Evolutionary conservation across 1,284 basidiomycete genomes (phyloP).

Genomic region (Melampsora larici-populina): DNA sequence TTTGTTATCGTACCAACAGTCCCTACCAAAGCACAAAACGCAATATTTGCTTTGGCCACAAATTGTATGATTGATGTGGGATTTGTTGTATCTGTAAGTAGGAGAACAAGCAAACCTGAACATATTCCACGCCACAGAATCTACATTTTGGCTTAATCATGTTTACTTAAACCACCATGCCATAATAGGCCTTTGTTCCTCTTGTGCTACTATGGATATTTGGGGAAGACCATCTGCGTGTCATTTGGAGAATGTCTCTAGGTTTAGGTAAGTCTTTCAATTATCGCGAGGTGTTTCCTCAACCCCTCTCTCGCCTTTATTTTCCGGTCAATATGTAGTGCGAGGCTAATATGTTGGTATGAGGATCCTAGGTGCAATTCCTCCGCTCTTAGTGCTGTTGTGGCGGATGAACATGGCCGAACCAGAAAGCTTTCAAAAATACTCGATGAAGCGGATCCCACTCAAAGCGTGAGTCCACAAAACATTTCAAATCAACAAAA

Average conservation of each 20-base stretch:
- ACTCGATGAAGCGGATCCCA: slow-evolving; percentile 49
- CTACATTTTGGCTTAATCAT: too few species aligned
- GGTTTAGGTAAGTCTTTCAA: slow-evolving; percentile 67
- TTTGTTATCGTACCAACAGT: neutral
- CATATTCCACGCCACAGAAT: neutral
- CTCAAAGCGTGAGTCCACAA: slow-evolving; percentile 44
- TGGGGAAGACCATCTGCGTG: slow-evolving; percentile 72
- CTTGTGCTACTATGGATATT: slow-evolving; percentile 57
- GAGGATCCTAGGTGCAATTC: slow-evolving; percentile 48
- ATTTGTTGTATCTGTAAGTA: slow-evolving; percentile 68
- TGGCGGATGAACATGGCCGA: slow-evolving; percentile 52
- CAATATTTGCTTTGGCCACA: slow-evolving; percentile 33
- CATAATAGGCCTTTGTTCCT: slow-evolving; percentile 41
- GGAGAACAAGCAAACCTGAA: neutral
- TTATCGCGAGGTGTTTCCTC: neutral
- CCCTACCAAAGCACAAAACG: slow-evolving; percentile 30
- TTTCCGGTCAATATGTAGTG: too few species aligned
- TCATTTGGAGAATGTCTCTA: slow-evolving; percentile 81
- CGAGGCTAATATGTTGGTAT: too few species aligned
- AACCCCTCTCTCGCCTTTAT: too few species aligned
- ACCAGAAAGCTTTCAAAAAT: slow-evolving; percentile 49
- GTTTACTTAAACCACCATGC: too few species aligned
- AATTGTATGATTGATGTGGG: slow-evolving; percentile 85
- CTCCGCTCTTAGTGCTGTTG: slow-evolving; percentile 51
- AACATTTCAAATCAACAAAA: neutral